A percentile compares a stretch with the other conserved stretches of the same genome.
phyloP scores from a whole-genome alignment of 225 moss, liverwort and hornwort species.

The Pseudisothecium myosuroides region DNA sequence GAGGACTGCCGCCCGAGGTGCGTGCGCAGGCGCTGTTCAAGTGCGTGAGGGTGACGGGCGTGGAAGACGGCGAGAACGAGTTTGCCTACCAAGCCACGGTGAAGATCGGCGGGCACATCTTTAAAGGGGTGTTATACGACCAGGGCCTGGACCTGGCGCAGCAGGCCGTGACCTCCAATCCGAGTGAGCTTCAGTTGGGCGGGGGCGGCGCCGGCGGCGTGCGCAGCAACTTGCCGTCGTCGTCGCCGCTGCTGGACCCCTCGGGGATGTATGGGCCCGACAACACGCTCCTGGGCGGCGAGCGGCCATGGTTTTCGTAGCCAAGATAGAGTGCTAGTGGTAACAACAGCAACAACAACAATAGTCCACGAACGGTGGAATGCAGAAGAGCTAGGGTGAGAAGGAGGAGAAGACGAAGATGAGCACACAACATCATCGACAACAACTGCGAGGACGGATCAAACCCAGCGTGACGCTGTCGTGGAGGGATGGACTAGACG shows the following conservation, averaged over 20 bases:
- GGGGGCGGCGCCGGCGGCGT: conserved; percentile 26
- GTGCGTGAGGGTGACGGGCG: conserved; percentile 78
- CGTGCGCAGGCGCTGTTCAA: conserved; percentile 85
- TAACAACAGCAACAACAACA: not conserved
- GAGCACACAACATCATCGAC: not conserved
- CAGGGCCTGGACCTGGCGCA: conserved; percentile 68
- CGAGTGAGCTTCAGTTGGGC: conserved; percentile 86
- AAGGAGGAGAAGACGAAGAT: not conserved
- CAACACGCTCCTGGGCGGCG: conserved; percentile 78
- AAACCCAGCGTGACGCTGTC: conserved; percentile 6
- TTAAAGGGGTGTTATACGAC: conserved; percentile 81
- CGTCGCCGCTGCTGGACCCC: conserved; percentile 81
- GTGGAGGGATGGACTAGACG: not conserved
- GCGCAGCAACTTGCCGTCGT: conserved; percentile 40
- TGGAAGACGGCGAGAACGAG: conserved; percentile 85
- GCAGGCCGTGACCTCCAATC: conserved; percentile 58
- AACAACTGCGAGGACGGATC: not conserved
- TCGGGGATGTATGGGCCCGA: conserved; percentile 74
- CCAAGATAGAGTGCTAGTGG: not conserved
- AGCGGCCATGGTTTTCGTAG: conserved; percentile 48
- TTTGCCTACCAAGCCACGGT: conserved; percentile 90
- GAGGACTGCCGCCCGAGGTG: conserved; percentile 66
- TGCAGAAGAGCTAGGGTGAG: not conserved
- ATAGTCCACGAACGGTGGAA: not conserved
- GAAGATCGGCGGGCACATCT: conserved; percentile 92